These are phyloP conservation scores for Sutorius australiensis DNA, from an alignment of 768 basidiomycete species.

Conservation along the genomic window DNA sequence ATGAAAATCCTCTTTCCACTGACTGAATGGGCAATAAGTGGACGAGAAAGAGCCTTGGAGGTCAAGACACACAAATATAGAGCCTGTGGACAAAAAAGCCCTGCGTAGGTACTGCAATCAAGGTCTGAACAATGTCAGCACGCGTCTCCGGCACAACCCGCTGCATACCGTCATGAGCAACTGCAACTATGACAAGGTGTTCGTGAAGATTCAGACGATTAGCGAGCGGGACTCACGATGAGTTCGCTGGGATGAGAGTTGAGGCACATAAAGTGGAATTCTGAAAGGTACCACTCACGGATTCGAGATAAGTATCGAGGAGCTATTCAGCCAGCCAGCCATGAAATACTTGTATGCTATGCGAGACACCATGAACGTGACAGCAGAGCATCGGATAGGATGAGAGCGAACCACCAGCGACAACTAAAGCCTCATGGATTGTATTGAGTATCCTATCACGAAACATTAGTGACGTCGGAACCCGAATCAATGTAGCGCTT, in stretches of 20 bases:
- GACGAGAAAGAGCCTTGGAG: too few relatives aligned
- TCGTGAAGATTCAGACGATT: not conserved
- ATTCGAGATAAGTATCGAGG: not conserved
- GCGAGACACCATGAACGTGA: not conserved
- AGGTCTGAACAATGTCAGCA: not conserved
- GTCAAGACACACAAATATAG: too few relatives aligned
- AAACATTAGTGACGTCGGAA: not conserved
- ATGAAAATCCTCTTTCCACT: too few relatives aligned
- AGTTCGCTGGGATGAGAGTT: slow-evolving; percentile 1
- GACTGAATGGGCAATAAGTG: too few relatives aligned
- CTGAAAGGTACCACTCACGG: not conserved
- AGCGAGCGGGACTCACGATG: not conserved
- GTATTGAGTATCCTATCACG: slow-evolving; percentile 6
- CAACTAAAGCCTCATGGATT: slow-evolving; percentile 6
- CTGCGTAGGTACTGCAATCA: slow-evolving; percentile 2
- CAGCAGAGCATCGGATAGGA: too few relatives aligned
- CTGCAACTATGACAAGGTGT: slow-evolving; percentile 7
- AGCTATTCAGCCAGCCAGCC: not conserved
- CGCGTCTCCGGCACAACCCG: not conserved
- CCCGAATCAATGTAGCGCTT: too few relatives aligned
- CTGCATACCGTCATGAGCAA: not conserved
- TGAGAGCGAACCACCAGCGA: slow-evolving; percentile 8
- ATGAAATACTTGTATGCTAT: slow-evolving; percentile 7
- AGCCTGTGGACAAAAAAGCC: not conserved
- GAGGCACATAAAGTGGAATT: not conserved